These are phyloP conservation scores for Ustilago bromivora DNA, from an alignment of 1,284 basidiomycete genomes.

Conservation along the genomic window DNA sequence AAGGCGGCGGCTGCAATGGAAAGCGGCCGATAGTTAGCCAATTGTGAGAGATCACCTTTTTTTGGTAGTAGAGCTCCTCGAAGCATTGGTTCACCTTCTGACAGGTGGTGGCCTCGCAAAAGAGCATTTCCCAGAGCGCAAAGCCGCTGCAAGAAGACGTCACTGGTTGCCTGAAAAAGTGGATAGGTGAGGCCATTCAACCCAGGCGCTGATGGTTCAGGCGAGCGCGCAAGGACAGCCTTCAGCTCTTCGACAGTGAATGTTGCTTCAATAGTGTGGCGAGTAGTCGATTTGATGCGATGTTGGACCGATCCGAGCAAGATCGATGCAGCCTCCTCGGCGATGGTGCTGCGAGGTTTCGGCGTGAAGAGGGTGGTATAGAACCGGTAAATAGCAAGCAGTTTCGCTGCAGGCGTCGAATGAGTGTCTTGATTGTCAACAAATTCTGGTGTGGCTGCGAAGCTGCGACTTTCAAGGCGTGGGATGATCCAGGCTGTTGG, in stretches of 20 bases:
- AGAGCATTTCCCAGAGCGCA: not conserved
- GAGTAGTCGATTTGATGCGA: not conserved
- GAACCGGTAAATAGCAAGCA: not conserved
- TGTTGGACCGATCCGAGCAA: not conserved
- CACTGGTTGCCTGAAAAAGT: not conserved
- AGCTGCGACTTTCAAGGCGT: not conserved
- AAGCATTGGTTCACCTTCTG: slow-evolving; percentile 3
- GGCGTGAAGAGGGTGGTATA: not conserved
- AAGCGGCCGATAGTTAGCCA: slow-evolving; percentile 3
- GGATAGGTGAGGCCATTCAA: not conserved
- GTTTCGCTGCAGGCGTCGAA: not conserved
- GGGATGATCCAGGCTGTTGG: slow-evolving; percentile 1
- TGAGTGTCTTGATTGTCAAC: not conserved
- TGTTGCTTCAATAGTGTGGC: not conserved
- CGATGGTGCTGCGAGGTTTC: too few species aligned
- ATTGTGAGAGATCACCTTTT: slow-evolving; percentile 2
- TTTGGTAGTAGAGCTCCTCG: not conserved
- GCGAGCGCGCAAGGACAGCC: not conserved
- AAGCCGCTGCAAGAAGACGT: not conserved
- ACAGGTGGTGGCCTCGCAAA: not conserved
- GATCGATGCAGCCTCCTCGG: not conserved
- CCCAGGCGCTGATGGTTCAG: not conserved
- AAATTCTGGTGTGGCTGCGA: not conserved
- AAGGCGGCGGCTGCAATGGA: not conserved
- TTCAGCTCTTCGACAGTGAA: not conserved